Conservation (phyloP, 1,284 basidiomycete genomes). For the Thelephora terrestris region DNA sequence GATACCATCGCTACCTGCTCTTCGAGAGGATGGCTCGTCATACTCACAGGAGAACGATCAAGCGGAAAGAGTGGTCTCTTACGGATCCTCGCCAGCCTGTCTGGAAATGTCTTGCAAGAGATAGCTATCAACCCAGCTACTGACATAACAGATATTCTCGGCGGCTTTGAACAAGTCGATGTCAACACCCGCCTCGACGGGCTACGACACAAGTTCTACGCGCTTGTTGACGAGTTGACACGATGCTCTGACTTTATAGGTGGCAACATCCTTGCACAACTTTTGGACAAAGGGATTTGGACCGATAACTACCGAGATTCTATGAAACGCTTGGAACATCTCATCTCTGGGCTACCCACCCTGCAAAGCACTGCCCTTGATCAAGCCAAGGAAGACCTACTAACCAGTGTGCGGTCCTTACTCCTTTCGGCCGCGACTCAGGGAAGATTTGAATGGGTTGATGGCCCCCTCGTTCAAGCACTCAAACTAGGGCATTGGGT, state of each 20-base stretch:
- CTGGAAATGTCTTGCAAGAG: constrained; percentile 64
- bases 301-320: not conserved
- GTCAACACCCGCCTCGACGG: constrained; percentile 26
- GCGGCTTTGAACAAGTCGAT: constrained; percentile 92
- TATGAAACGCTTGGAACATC: not conserved
- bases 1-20: constrained; percentile 76
- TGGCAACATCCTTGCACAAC: not conserved
- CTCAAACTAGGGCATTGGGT: constrained; percentile 88
- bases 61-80: constrained; percentile 81
- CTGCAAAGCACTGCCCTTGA: not conserved
- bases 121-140: constrained; percentile 81
- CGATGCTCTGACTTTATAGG: not conserved
- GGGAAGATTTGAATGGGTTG: constrained; percentile 89
- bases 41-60: constrained; percentile 69
- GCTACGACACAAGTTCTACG: constrained; percentile 32
- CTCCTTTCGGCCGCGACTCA: constrained; percentile 1
- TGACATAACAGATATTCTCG: constrained; percentile 91
- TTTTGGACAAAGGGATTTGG: not conserved
- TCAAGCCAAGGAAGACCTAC: constrained; percentile 6
- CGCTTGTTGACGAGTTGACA: constrained; percentile 30
- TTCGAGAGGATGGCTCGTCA: constrained; percentile 78
- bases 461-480: constrained; percentile 87
- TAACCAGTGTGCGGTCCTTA: not conserved
- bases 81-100: constrained; percentile 59
- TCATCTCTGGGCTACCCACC: constrained; percentile 7